These are phyloP conservation scores for Vigna angularis DNA, from an alignment of 306 rosid genomes.

Conservation along the genomic window DNA sequence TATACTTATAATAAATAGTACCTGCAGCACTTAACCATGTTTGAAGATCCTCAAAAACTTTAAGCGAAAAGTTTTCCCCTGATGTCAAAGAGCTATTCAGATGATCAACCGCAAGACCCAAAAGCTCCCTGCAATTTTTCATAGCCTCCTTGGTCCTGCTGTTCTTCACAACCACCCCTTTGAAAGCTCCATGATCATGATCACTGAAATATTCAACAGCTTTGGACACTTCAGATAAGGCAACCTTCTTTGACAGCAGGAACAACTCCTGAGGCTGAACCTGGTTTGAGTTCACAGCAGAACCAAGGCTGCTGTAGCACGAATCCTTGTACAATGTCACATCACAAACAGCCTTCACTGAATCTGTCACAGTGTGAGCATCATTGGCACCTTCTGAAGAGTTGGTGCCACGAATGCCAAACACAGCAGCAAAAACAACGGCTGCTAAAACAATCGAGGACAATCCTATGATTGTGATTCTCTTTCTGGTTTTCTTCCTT, in stretches of 20 bases:
- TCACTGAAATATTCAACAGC: conserved; percentile 46
- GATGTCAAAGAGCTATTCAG: conserved; percentile 53
- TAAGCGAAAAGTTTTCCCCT: conserved; percentile 47
- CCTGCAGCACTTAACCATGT: conserved; percentile 88
- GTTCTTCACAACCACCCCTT: conserved; percentile 34
- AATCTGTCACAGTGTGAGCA: conserved; percentile 30
- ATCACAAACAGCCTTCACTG: conserved; percentile 74
- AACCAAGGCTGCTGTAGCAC: conserved; percentile 57
- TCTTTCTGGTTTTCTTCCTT: conserved; percentile 54
- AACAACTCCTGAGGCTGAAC: conserved; percentile 60
- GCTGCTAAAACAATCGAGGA: conserved; percentile 59
- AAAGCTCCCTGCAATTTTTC: conserved; percentile 59
- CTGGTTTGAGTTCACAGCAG: conserved; percentile 44
- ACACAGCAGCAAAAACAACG: conserved; percentile 53
- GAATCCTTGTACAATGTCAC: conserved; percentile 66
- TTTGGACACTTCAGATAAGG: conserved; percentile 54
- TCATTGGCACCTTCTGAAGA: conserved; percentile 36
- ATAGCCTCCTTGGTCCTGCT: conserved; percentile 50
- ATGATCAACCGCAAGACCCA: conserved; percentile 70
- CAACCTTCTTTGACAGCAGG: conserved; percentile 55
- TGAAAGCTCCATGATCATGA: conserved; percentile 40
- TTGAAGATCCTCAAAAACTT: conserved; percentile 61
- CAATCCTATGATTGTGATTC: conserved; percentile 59
- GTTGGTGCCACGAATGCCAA: conserved; percentile 46
- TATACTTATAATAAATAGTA: conserved; percentile 6